phyloP scores from a whole-genome alignment of 169 alveolate genomes.

The Ichthyophthirius multifiliis region DNA sequence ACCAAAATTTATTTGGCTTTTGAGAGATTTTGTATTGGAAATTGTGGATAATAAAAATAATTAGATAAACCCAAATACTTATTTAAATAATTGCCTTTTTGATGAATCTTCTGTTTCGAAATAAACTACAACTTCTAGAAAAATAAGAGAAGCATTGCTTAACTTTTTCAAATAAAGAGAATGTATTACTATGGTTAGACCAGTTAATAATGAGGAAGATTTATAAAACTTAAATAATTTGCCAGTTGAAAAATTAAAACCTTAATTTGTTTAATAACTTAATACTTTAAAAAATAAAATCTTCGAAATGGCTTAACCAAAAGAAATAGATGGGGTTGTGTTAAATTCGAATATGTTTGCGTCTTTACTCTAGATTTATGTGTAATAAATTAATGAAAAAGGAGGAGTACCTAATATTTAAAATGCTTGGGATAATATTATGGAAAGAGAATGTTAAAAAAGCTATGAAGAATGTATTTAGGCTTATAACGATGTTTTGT shows the following conservation, averaged over 20 bases:
- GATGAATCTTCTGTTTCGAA: slow-evolving; percentile 9
- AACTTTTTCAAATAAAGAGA: slow-evolving; percentile 75
- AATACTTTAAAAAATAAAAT: slow-evolving; percentile 26
- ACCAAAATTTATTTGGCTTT: slow-evolving; percentile 84
- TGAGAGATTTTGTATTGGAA: slow-evolving; percentile 84
- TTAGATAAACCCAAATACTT: slow-evolving; percentile 72
- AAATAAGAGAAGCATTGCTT: slow-evolving; percentile 70
- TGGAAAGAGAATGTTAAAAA: neutral
- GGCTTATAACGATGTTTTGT: neutral
- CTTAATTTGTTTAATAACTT: slow-evolving; percentile 14
- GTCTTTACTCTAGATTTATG: slow-evolving; percentile 56
- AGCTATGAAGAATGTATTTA: neutral
- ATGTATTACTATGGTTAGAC: slow-evolving; percentile 78
- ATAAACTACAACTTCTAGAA: slow-evolving; percentile 45
- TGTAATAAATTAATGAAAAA: slow-evolving; percentile 62
- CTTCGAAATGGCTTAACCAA: slow-evolving; percentile 62
- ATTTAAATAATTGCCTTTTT: slow-evolving; percentile 65
- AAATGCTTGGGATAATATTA: slow-evolving; percentile 65
- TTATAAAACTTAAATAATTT: slow-evolving; percentile 14
- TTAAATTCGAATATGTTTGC: slow-evolving; percentile 66
- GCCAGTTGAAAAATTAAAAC: neutral
- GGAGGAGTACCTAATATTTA: slow-evolving; percentile 81
- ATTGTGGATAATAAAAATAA: slow-evolving; percentile 60
- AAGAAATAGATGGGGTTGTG: slow-evolving; percentile 61
- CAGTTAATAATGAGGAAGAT: slow-evolving; percentile 67